Evolutionary conservation across 768 basidiomycete species (phyloP).

Genomic region (Suillus paluster): DNA sequence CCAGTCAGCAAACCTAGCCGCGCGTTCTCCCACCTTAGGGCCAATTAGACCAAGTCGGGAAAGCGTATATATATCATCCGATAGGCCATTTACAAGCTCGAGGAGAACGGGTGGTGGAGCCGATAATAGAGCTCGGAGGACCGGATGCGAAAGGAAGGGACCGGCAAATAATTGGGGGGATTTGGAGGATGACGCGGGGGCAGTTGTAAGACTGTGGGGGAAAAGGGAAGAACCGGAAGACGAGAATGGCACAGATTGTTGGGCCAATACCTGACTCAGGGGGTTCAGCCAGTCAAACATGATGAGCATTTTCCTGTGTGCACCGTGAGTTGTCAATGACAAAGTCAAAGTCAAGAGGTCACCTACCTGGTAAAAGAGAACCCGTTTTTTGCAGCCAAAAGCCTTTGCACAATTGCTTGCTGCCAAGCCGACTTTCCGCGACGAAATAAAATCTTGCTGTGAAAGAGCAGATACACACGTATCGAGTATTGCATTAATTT

Average conservation of each 20-base stretch:
- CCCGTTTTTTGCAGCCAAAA: constrained; percentile 57
- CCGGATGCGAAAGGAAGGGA: constrained; percentile 51
- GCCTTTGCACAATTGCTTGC: constrained; percentile 56
- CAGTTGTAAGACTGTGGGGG: constrained; percentile 25
- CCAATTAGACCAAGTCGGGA: constrained; percentile 72
- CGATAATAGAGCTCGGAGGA: constrained; percentile 76
- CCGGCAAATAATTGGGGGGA: constrained; percentile 15
- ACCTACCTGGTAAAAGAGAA: constrained; percentile 76
- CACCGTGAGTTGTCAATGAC: constrained; percentile 8
- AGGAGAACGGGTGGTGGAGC: constrained; percentile 84
- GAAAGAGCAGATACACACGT: constrained; percentile 73
- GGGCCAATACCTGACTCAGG: constrained; percentile 69
- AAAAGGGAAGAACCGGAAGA: constrained; percentile 32
- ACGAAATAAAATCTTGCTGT: constrained; percentile 57
- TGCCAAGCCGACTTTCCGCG: constrained; percentile 53
- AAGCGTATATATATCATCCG: constrained; percentile 83
- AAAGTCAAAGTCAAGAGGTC: not conserved
- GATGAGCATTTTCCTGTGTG: constrained; percentile 72
- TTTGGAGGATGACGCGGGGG: constrained; percentile 11
- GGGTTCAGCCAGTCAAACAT: constrained; percentile 87
- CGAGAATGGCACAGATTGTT: constrained; percentile 69
- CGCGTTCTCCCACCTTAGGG: constrained; percentile 64
- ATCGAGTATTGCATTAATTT: constrained; percentile 90
- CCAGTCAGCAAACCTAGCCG: constrained; percentile 80
- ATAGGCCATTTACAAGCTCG: constrained; percentile 71